Conservation (phyloP, 176 grass and related monocot species). For the Poa pratensis region DNA sequence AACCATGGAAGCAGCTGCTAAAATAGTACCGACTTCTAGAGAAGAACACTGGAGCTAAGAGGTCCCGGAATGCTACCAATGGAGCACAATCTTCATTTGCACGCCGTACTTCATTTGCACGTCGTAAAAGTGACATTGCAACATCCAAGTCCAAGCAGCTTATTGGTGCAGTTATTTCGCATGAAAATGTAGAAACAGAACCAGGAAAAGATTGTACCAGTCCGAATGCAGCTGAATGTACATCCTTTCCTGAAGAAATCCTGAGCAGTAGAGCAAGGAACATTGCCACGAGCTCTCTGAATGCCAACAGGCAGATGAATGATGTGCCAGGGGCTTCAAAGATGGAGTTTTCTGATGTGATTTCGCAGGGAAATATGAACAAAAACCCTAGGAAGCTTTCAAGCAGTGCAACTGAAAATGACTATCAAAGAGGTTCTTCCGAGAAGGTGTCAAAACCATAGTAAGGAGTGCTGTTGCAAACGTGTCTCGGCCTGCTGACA, state of each 20-base stretch:
- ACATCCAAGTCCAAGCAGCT: slow-evolving; percentile 24
- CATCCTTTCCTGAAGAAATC: slow-evolving; percentile 28
- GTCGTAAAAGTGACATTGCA: slow-evolving; percentile 13
- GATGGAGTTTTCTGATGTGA: slow-evolving; percentile 24
- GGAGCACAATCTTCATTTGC: neutral
- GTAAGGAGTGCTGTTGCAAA: slow-evolving; percentile 31
- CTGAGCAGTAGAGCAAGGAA: slow-evolving; percentile 14
- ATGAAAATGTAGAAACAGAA: slow-evolving; percentile 41
- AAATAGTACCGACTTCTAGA: slow-evolving; percentile 31
- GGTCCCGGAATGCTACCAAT: slow-evolving; percentile 22
- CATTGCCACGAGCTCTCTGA: neutral
- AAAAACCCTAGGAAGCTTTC: slow-evolving; percentile 41
- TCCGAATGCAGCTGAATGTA: slow-evolving; percentile 24
- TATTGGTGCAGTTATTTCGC: slow-evolving; percentile 37
- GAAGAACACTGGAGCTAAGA: slow-evolving; percentile 42
- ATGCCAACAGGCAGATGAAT: slow-evolving; percentile 13
- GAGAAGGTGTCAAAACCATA: slow-evolving; percentile 6
- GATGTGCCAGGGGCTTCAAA: slow-evolving; percentile 4
- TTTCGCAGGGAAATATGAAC: neutral
- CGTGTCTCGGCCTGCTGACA: slow-evolving; percentile 24
- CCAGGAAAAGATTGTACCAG: slow-evolving; percentile 1
- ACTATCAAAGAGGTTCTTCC: slow-evolving; percentile 18
- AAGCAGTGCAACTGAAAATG: slow-evolving; percentile 24
- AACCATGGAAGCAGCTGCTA: slow-evolving; percentile 38
- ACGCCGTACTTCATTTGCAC: no score